Evolutionary conservation across 31 red algal genomes (phyloP).

Genomic region (Odonthalia washingtoniensis): DNA sequence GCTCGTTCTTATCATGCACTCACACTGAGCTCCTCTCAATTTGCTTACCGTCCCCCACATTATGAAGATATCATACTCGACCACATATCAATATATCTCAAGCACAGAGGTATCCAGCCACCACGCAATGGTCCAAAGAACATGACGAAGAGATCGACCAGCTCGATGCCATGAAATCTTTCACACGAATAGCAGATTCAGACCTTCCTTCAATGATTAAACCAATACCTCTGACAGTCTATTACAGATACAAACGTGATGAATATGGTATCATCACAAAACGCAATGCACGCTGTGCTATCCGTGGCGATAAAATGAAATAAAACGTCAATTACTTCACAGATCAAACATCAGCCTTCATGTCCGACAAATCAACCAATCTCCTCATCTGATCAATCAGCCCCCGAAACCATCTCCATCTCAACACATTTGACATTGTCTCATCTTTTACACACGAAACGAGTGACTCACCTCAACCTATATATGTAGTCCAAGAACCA

Average conservation of each 20-base stretch:
- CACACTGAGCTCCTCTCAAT: background rate
- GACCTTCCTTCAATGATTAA: too few relatives aligned
- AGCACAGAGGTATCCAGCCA: conserved; percentile 1
- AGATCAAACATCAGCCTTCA: background rate
- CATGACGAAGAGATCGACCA: conserved; percentile 28
- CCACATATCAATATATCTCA: background rate
- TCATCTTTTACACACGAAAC: conserved; percentile 30
- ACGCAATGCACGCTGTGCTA: conserved; percentile 44
- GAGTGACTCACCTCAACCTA: background rate
- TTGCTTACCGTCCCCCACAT: too few relatives aligned
- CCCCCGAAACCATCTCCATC: background rate
- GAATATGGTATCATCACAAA: background rate
- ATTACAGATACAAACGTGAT: conserved; percentile 39
- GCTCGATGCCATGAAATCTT: conserved; percentile 27
- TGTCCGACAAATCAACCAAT: conserved; percentile 29
- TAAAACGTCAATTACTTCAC: conserved; percentile 46
- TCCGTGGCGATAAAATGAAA: conserved; percentile 37
- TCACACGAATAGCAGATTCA: too few relatives aligned
- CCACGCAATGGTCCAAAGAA: conserved; percentile 14
- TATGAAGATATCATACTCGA: background rate
- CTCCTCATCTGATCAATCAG: conserved; percentile 20
- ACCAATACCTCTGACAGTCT: conserved; percentile 4
- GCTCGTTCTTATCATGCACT: background rate
- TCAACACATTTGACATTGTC: conserved; percentile 40
- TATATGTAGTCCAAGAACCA: conserved; percentile 3